Evolutionary conservation across 2,329 filamentous ascomycete species (phyloP), one percentile per base, ranked within the genome.

Genomic region (Botryosphaeria dothidea): DNA sequence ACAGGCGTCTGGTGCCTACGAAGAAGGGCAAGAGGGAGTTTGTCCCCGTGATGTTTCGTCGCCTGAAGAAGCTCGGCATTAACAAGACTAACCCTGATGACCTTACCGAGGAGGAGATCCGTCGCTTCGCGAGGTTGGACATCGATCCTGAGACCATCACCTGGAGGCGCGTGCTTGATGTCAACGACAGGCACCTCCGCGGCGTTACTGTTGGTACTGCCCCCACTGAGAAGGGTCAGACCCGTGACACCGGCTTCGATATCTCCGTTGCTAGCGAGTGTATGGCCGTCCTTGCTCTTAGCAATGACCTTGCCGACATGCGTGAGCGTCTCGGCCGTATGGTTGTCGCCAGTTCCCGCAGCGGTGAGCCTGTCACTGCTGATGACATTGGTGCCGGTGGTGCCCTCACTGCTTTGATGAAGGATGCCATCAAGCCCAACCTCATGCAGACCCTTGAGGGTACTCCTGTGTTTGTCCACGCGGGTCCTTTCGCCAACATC

Each of bases 361-460:
- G 83, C 69, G 95, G 95, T 57, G 93, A 98, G 67, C 92, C 95
- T 1, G 90, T 99, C 54, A 98, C 95, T 66, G 97, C 93, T 74
- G 95, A 99, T 75, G 95, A 99, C 74, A 88, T 99, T 72, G 95
- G 95, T 70, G 92, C 90, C 21, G 93, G 93, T 63, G 95, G 95
- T 72, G 95, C 95, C 58, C 83, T 99, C 69, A 93, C 95, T 48
- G 94, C 93, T 31, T 84, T 99, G 72, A 97, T 99, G 92, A 95
- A 91, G 81, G 95, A 99, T 79, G 93, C 95, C 65, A 96, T 98
- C 82, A 99, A 99, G 85, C 95, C 95, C 66, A 99, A 97, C 81
- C 83, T 99, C 69, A 98, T 99, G 95, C 95, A 99, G 80, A 97
- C 92, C 31, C 84, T 99, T 62, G 95, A 99, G 78, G 95, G 95